Evolutionary conservation across 2,329 filamentous ascomycete species (phyloP), one percentile per base, ranked within the genome.

Genomic region (Colletotrichum paranaense): DNA sequence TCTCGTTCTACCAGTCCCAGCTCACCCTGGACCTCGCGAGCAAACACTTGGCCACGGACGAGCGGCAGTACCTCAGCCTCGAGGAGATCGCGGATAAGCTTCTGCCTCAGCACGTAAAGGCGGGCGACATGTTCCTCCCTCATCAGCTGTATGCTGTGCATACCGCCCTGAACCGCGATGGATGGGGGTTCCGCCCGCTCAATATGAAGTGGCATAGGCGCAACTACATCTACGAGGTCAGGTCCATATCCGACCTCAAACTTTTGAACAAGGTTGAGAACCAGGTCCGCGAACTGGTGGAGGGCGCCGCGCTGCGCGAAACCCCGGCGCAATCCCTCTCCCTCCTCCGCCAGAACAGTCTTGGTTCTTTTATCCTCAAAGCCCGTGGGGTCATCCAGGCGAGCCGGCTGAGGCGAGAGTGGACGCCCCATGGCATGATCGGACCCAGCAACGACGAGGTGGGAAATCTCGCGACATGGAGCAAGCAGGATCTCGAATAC

Each of bases 71-170:
- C 72, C 80, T 90, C 70, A 88, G 85, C 42, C 78, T 91, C 8
- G 83, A 86, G 62, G 85, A 90, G 74, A 85, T 91, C 56, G 84
- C 88, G 6, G 81, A 85, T 22, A 76, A 82, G 24, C 76, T 89
- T 24, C 80, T 89, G 12, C 81, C 83, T 2, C 73, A 78, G 9
- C 77, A 80, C 11, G 77, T 82, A 52, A 84, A 82, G 71, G 73
- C 75, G 1, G 79, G 80, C 26, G 81, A 80, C 1, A 82, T 80
- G 11, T 87, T 87, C 66, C 82, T 86, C 0, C 75, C 86, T 1
- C 78, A 86, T 32, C 86, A 88, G 9, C 81, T 95, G 5, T 93
- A 94, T 77, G 93, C 94, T 4, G 90, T 95, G 7, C 92, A 95
- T 76, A 89, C 89, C 68, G 88, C 92, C 9, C 79, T 96, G 8